Evolutionary conservation across 768 basidiomycete species (phyloP).

Genomic region (Hypholoma fasciculare): DNA sequence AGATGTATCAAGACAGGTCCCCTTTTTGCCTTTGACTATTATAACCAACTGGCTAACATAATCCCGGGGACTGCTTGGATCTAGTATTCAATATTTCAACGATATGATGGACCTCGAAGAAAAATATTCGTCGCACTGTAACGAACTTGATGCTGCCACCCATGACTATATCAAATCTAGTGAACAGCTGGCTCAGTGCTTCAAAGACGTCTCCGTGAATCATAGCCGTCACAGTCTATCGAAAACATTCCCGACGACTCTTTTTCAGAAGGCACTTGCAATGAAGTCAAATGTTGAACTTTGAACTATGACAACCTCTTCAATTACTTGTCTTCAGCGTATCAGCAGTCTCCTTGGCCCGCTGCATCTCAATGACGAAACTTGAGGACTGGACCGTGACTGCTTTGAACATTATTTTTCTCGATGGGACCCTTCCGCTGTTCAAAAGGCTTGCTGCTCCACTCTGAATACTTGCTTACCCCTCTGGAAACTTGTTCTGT

Average conservation of each 20-base stretch:
- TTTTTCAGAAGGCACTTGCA: conserved; percentile 29
- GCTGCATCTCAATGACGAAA: too few relatives aligned
- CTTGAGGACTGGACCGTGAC: too few relatives aligned
- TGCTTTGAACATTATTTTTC: too few relatives aligned
- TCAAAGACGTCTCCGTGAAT: conserved; percentile 42
- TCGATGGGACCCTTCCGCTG: too few relatives aligned
- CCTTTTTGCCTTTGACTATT: neutral
- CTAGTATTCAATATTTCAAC: conserved; percentile 53
- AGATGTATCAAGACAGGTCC: conserved; percentile 47
- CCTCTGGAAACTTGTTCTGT: too few relatives aligned
- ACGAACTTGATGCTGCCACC: conserved; percentile 36
- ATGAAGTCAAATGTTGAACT: neutral
- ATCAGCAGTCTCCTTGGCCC: too few relatives aligned
- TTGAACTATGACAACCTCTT: neutral
- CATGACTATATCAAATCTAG: conserved; percentile 43
- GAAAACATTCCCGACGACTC: conserved; percentile 47
- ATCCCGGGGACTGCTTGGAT: neutral
- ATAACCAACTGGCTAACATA: neutral
- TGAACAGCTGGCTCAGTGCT: conserved; percentile 31
- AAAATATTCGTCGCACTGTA: conserved; percentile 46
- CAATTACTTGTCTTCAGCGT: too few relatives aligned
- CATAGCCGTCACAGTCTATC: conserved; percentile 50
- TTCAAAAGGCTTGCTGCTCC: too few relatives aligned
- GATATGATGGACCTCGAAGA: conserved; percentile 54
- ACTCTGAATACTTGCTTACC: too few relatives aligned